These are phyloP conservation scores for Ajuga reptans DNA, from an alignment of 305 asterid species.

Conservation along the genomic window DNA sequence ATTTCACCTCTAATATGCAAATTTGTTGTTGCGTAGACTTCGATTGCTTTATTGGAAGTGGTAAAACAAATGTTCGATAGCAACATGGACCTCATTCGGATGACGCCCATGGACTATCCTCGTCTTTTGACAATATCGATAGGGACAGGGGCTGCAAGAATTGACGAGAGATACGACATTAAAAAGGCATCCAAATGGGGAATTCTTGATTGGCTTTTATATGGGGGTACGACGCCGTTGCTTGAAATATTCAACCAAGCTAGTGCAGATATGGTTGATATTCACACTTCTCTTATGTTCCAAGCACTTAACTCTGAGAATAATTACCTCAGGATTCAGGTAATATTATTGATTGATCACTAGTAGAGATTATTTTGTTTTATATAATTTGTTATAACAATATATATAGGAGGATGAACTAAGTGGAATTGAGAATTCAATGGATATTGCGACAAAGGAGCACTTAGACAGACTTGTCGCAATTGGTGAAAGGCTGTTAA, in stretches of 20 bases:
- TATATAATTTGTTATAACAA: too few species aligned
- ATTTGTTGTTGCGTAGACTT: too few species aligned
- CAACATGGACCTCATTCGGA: slow-evolving; percentile 25
- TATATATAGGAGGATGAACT: slow-evolving; percentile 34
- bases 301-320: slow-evolving; percentile 35
- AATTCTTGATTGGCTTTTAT: slow-evolving; percentile 32
- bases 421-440: slow-evolving; percentile 27
- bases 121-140: slow-evolving; percentile 42
- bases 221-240: slow-evolving; percentile 44
- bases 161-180: slow-evolving; percentile 32
- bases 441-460: slow-evolving; percentile 35
- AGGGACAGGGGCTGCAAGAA: slow-evolving; percentile 43
- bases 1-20: too few species aligned
- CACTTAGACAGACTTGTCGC: slow-evolving; percentile 30
- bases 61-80: slow-evolving; percentile 35
- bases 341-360: not conserved
- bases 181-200: slow-evolving; percentile 47
- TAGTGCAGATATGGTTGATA: slow-evolving; percentile 48
- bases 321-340: slow-evolving; percentile 54
- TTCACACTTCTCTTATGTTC: slow-evolving; percentile 39
- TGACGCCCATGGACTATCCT: slow-evolving; percentile 30
- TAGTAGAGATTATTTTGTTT: too few species aligned
- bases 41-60: slow-evolving; percentile 39
- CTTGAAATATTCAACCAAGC: slow-evolving; percentile 43
- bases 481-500: slow-evolving; percentile 33